phyloP scores from a whole-genome alignment of 176 grass and related monocot genomes.

The Juncus effusus region DNA sequence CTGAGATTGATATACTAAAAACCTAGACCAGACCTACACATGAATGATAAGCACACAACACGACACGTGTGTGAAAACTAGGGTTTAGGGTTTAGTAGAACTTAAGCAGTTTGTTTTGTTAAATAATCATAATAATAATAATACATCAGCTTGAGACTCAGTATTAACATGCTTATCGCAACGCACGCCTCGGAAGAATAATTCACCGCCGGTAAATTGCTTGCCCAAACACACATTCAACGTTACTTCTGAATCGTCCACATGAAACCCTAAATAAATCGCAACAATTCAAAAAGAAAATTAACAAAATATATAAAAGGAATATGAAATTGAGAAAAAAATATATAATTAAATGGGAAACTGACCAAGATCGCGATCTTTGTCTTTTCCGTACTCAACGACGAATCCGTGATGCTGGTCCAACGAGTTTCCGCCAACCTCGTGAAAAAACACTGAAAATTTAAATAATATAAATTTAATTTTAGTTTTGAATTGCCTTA shows the following conservation, averaged over 20 bases:
- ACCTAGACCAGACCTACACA: no score
- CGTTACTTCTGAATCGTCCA: constrained; percentile 97
- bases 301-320: constrained; percentile 9
- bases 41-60: no score
- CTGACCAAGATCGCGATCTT: constrained; percentile 87
- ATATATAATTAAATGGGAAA: constrained; percentile 1
- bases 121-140: not conserved
- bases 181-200: constrained; percentile 87
- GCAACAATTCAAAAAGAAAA: constrained; percentile 5
- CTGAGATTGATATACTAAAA: no score
- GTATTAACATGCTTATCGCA: constrained; percentile 98
- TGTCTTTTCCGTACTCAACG: constrained; percentile 92
- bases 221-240: constrained; percentile 96
- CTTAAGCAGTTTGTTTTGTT: no score
- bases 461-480: constrained; percentile 16
- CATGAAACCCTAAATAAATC: constrained; percentile 70
- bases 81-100: no score
- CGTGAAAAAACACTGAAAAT: constrained; percentile 73
- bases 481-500: constrained; percentile 21
- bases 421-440: constrained; percentile 79
- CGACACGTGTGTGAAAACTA: no score
- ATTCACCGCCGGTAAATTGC: constrained; percentile 93
- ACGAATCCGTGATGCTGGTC: constrained; percentile 97
- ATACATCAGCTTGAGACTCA: constrained; percentile 74
- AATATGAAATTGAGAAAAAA: not conserved